Evolutionary conservation across 2,329 filamentous ascomycete species (phyloP), one percentile per base, ranked within the genome.

Genomic region (Neonectria neomacrospora): DNA sequence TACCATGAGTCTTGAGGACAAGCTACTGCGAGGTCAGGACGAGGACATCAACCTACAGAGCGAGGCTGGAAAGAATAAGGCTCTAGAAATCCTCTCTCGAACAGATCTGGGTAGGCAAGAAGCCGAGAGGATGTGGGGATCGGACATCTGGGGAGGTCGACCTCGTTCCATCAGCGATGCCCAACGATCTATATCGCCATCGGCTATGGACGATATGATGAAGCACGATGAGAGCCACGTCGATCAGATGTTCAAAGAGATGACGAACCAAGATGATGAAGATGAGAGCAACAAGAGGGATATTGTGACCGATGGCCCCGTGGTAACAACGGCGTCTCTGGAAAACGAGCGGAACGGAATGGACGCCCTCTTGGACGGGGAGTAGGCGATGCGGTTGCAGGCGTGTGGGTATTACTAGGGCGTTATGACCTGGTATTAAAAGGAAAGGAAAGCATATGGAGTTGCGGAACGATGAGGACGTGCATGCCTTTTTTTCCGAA

Each of bases 171-270:
- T 77, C 30, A 67, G 71, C 22, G 68, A 73, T 12, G 62, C 63
- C 4, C 67, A 62, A 22, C 68, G 71, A 47, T 71, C 74, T 10
- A 69, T 77, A 50, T 67, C 75, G 2, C 72, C 75, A 0, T 64
- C 60, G 10, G 68, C 70, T 7, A 69, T 76, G 54, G 74, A 76
- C 41, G 73, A 74, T n/a, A 65, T 74, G 58, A 73, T 74, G 64
- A 78, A 75, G 58, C 70, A 76, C 5, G 81, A 82, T 37, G 83
- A 83, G 18, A 80, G 79, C 45, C 83, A 82, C 26, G 83, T 85
- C 4, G 83, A 86, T 59, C 82, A 82, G 67, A 86, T 87, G 83
- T 86, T 87, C 71, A 79, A 82, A 47, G 85, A 86, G 45, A 80
- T 87, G 67, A 85, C 84, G 3, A 85, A 86, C 61, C 80, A 83